Base-by-base conservation (phyloP, 2,329 filamentous ascomycete genomes). In the Colletotrichum phormii region DNA sequence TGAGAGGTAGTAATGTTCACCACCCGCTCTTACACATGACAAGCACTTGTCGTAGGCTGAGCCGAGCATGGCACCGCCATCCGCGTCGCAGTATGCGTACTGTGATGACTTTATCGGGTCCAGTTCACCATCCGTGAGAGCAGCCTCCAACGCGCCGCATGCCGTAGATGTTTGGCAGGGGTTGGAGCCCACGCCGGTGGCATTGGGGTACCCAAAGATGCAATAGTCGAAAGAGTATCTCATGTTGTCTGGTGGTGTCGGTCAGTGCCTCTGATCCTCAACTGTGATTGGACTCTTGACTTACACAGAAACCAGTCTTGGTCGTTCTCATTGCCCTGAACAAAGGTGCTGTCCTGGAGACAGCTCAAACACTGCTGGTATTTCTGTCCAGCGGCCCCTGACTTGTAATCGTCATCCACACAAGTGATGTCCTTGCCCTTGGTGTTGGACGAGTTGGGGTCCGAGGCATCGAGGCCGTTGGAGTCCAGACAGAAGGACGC, bases 281-380 rank as follows among this genome's bases (percentile, higher is more conserved):
- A 31, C 9, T 26, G 33, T 35, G 35, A 18, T 2, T 18, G 54
- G 33, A 11, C 53, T 15, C 4, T 24, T 1, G n/a, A 81, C 88
- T 80, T 83, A 89, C 88, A 89, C 55, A 90, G 75, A 73, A 89
- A 90, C 88, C 88, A 89, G 60, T 83, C 81, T 73, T 88, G 86
- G 74, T 90, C 88, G 67, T 80, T 89, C 79, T 90, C 87, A 7
- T 71, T 69, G 1, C 84, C 86, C 46, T 86, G 80, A 3, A 81
- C 77, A 72, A 84, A 89, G 11, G 81, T 82, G 79, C 88, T 90
- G 33, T 83, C 84, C 76, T 90, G 85, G 33, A 90, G 80, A 76
- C 88, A 90, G 49, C 79, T 84, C 78, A 90, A 81, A 76, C 88
- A 90, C 15, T 79, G 79, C 76, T 85, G 80, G 77, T 87, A 87